Evolutionary conservation across 2,329 filamentous ascomycete species (phyloP).

Genomic region (Aureobasidium mangrovei): DNA sequence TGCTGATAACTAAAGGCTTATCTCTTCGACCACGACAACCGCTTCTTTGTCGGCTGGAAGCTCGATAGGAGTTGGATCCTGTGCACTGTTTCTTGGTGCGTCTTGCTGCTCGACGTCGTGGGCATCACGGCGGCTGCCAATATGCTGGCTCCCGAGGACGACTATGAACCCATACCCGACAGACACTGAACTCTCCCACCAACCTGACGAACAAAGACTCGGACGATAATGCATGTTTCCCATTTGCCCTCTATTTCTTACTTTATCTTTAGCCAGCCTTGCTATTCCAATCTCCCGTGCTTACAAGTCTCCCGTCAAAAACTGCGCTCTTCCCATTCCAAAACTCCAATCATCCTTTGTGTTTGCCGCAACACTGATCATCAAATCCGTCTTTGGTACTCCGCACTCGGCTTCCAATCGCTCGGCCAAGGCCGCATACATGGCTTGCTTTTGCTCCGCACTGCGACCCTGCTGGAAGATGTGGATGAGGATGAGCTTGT

Average conservation of each 20-base stretch:
- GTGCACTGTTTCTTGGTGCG: conserved; percentile 50
- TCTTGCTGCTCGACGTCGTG: conserved; percentile 44
- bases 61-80: conserved; percentile 74
- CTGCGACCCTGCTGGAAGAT: conserved; percentile 27
- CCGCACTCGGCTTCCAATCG: conserved; percentile 19
- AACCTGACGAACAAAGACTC: background rate
- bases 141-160: conserved; percentile 68
- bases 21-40: conserved; percentile 71
- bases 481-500: conserved; percentile 26
- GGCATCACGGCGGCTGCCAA: conserved; percentile 59
- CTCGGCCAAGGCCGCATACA: conserved; percentile 22
- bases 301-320: conserved; percentile 22
- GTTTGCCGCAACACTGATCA: conserved; percentile 22
- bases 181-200: background rate
- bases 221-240: background rate
- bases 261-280: too few relatives aligned
- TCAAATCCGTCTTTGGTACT: conserved; percentile 22
- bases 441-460: conserved; percentile 21
- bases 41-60: conserved; percentile 75
- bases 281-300: too few relatives aligned
- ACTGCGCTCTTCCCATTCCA: conserved; percentile 25
- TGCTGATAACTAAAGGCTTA: conserved; percentile 52
- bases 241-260: background rate
- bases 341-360: conserved; percentile 28
- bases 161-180: conserved; percentile 66